phyloP scores from a whole-genome alignment of 495 filamentous ascomycete genomes.

The Lentithecium fluviatile region DNA sequence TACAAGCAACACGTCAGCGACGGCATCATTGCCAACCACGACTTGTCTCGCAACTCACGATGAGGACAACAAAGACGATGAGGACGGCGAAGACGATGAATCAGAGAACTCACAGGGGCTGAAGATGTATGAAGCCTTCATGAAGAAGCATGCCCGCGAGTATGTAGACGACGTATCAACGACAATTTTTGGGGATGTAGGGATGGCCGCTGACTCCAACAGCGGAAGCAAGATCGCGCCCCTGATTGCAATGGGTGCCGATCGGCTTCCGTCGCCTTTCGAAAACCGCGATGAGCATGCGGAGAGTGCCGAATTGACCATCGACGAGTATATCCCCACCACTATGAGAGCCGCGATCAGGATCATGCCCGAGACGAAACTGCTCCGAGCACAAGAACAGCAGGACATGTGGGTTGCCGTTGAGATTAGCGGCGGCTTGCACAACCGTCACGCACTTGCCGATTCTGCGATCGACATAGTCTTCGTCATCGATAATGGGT shows the following conservation, averaged over 20 bases:
- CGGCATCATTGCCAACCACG: background rate
- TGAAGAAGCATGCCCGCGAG: no score
- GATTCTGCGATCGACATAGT: conserved; percentile 7
- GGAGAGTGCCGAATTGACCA: background rate
- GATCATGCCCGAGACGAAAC: background rate
- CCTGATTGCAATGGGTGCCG: no score
- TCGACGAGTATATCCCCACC: background rate
- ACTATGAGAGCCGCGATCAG: background rate
- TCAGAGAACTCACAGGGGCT: no score
- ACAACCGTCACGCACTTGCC: background rate
- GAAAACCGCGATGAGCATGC: background rate
- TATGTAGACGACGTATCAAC: no score
- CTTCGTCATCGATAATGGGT: conserved; percentile 15
- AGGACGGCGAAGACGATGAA: no score
- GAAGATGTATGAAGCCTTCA: no score
- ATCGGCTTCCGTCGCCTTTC: background rate
- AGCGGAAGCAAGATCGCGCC: no score
- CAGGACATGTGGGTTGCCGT: conserved; percentile 11
- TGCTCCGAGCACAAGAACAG: background rate
- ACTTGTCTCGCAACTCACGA: background rate
- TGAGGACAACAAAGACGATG: no score
- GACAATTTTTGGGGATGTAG: no score
- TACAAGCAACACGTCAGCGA: no score
- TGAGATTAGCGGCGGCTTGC: conserved; percentile 8
- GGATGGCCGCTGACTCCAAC: no score